These are phyloP conservation scores for Daldinia eschscholtzii DNA, from an alignment of 2,329 filamentous ascomycete genomes.

Conservation along the genomic window DNA sequence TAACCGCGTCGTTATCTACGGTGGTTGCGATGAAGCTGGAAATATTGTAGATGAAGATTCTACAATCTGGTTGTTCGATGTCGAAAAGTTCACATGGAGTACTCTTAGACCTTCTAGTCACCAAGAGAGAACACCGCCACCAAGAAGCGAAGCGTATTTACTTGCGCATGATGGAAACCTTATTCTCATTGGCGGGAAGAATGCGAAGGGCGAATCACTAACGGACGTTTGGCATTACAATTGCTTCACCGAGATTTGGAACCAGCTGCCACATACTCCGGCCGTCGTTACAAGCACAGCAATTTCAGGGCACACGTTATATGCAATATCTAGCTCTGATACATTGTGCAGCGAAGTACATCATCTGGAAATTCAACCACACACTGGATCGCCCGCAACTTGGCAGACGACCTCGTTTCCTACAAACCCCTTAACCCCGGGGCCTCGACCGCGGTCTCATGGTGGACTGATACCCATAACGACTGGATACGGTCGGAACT, in stretches of 20 bases:
- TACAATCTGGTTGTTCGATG: constrained; percentile 57
- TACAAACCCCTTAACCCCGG: constrained; percentile 55
- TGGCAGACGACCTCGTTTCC: constrained; percentile 57
- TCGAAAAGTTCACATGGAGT: constrained; percentile 54
- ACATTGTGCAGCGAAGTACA: constrained; percentile 54
- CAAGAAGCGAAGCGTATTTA: constrained; percentile 53
- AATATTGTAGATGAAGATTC: constrained; percentile 51
- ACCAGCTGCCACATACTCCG: constrained; percentile 60
- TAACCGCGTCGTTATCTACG: constrained; percentile 54
- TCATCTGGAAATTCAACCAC: constrained; percentile 52
- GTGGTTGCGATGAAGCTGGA: constrained; percentile 52
- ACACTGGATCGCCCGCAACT: constrained; percentile 50
- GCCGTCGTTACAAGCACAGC: constrained; percentile 57
- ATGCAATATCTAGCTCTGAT: constrained; percentile 58
- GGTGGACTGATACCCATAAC: constrained; percentile 61
- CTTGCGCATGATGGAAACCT: constrained; percentile 61
- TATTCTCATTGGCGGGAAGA: constrained; percentile 63
- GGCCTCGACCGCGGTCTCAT: constrained; percentile 58
- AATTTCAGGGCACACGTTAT: constrained; percentile 60
- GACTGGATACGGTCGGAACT: constrained; percentile 65
- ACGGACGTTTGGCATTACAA: constrained; percentile 66
- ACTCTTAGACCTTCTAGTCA: constrained; percentile 51
- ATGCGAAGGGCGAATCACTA: constrained; percentile 46
- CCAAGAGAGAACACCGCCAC: constrained; percentile 49
- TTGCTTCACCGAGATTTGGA: constrained; percentile 62